Percentiles rank a stretch among this genome's conserved stretches.
These are phyloP conservation scores for Shiraia bambusicola DNA, from an alignment of 2,329 filamentous ascomycete genomes.

Conservation along the genomic window DNA sequence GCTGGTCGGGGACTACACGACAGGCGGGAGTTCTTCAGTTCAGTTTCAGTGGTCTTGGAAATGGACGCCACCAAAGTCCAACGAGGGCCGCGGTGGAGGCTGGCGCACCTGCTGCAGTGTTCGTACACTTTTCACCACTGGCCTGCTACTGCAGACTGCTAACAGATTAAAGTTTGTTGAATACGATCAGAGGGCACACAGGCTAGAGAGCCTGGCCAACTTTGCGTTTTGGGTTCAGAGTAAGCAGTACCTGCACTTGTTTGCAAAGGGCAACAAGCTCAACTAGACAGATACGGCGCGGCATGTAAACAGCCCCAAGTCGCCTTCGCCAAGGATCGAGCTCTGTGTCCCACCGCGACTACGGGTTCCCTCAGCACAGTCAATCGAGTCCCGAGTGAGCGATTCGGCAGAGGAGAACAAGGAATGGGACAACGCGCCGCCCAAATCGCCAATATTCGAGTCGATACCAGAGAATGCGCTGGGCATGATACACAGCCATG, in stretches of 20 bases:
- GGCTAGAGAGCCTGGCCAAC: conserved; percentile 80
- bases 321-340: conserved; percentile 70
- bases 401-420: conserved; percentile 60
- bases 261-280: conserved; percentile 3
- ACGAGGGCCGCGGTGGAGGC: conserved; percentile 82
- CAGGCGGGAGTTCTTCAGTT: conserved; percentile 77
- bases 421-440: conserved; percentile 46
- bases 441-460: conserved; percentile 51
- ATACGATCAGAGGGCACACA: conserved; percentile 91
- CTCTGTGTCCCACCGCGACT: conserved; percentile 73
- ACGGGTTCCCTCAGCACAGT: conserved; percentile 83
- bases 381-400: conserved; percentile 79
- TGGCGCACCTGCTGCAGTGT: conserved; percentile 96
- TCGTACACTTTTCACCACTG: conserved; percentile 34
- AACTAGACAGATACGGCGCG: conserved; percentile 38
- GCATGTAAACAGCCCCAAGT: conserved; percentile 44
- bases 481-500: conserved; percentile 45
- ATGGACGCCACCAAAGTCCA: conserved; percentile 84
- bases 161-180: conserved; percentile 75
- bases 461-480: conserved; percentile 52
- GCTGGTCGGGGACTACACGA: conserved; percentile 88
- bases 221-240: conserved; percentile 96
- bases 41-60: conserved; percentile 96
- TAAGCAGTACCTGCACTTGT: conserved; percentile 43
- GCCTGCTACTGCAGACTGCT: conserved; percentile 11